Evolutionary conservation across 148 eudicot species (phyloP), one percentile per base, ranked within the genome.

Genomic region (Persicaria maculosa): DNA sequence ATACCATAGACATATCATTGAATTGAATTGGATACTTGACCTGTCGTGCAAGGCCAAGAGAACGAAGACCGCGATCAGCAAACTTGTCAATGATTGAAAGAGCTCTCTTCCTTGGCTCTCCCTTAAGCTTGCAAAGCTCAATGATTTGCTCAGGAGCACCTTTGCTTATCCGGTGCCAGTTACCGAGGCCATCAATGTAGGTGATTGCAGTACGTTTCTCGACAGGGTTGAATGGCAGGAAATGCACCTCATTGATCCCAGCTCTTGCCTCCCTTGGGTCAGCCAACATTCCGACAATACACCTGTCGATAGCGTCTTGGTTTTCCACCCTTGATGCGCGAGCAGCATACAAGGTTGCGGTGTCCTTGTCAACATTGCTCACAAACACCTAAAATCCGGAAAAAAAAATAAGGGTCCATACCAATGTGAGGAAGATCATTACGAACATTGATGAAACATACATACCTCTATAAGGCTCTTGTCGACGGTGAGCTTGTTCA

Each of bases 241-340:
- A 91, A 74, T 91, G 97, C 47, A 91, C 93, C 79, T 91, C 97
- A 20, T 83, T 89, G 69, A 91, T 87, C 54, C 89, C 93, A 69
- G 93, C 90, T 85, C 97, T 86, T 44, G 95, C 91, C 85, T 93
- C 98, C 71, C 81, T 89, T 43, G 98, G 93, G 77, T 93, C 98
- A 47, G 90, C 89, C 71, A 93, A 84, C 96, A 87, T 93, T 45
- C 89, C 88, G 25, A 93, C 97, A 78, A 93, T 93, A 77, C 97
- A 91, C 64, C 93, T 83, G 82, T 93, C 98, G 31, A 93, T 93
- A 45, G 98, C 93, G 72, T 93, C 98, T 73, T 93, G 98, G 74
- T 90, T 93, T 75, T 93, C 98, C 52, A 86, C 84, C 79, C 98
- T 90, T 31, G 98, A 93, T 65, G 98, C 98, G 78, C 97, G 86